These are phyloP conservation scores for Sarocladiaceae sp. DNA, from an alignment of 2,329 filamentous ascomycete species.

Conservation along the genomic window DNA sequence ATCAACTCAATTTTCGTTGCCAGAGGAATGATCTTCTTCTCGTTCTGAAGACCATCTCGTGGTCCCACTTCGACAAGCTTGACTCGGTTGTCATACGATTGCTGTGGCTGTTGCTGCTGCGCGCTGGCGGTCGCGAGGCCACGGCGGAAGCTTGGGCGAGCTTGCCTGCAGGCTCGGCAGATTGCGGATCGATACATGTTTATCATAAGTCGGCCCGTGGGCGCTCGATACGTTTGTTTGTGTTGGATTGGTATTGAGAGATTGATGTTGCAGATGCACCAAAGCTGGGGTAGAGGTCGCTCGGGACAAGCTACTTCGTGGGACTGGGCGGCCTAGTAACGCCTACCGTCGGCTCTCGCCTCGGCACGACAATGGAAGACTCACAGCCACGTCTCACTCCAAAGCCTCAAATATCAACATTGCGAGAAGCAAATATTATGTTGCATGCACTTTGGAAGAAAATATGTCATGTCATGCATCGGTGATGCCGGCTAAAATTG, in stretches of 20 bases:
- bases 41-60: constrained; percentile 83
- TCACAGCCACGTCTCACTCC: not conserved
- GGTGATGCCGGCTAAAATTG: too few relatives aligned
- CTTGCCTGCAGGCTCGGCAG: constrained; percentile 33
- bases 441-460: too few relatives aligned
- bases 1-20: constrained; percentile 75
- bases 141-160: constrained; percentile 22
- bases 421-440: too few relatives aligned
- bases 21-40: constrained; percentile 66
- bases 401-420: too few relatives aligned
- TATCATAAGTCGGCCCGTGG: constrained; percentile 22
- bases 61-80: constrained; percentile 80
- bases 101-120: constrained; percentile 15
- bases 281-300: constrained; percentile 1
- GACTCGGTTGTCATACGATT: constrained; percentile 39
- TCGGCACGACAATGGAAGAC: not conserved
- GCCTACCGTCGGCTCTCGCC: constrained; percentile 25
- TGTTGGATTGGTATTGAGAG: not conserved
- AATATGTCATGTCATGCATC: too few relatives aligned
- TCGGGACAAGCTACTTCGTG: not conserved
- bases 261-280: not conserved
- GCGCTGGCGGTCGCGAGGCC: constrained; percentile 36
- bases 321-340: constrained; percentile 12
- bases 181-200: constrained; percentile 30
- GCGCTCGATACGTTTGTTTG: constrained; percentile 7